Base-by-base conservation (phyloP, 345 rosid species). In the Eucalyptus globulus region DNA sequence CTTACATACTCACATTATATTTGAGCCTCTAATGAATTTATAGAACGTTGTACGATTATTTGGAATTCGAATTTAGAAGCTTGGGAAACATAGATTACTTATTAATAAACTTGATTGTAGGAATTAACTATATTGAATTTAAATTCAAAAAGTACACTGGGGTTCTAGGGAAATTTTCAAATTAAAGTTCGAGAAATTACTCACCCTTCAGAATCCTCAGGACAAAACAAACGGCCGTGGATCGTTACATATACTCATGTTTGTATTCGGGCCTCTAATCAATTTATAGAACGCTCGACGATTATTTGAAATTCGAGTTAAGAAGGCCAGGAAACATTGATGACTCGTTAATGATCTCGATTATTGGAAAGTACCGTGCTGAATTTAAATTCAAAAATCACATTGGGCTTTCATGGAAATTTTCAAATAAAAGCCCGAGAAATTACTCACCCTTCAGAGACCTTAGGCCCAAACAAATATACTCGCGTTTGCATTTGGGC, bases 121-220 rank as follows among this genome's bases (percentile, higher is more conserved):
- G 62, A 56, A 53, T 53, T 53, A 56, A 56, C 29, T 56, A 9
- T 56, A 56, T 56, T 56, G 62, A 56, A 24, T 56, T 56, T 56
- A 56, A 56, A 56, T 56, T 56, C 62, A 56, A 1, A 56, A 3
- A 2, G 12, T 56, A 22, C 0, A 56, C 0, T 2, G 29, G 27
- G 62, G 2, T 56, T 56, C 5, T 24, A 10, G 1, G 27, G 7
- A 24, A 10, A 56, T 56, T 56, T 56, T 10, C 62, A 56, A 56
- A 56, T 10, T 56, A 56, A 22, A 24, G 29, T 56, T 56, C 3
- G 29, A 56, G 3, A 56, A 56, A 56, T 56, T 3, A 56, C 62
- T 56, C 6, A 24, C 29, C 62, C 62, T 56, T 24, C 0, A 22
- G 13, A 56, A 29, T 24, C 29, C 5, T 56, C 0, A 4, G 14